Conservation (phyloP, 108 stramenopile species). For the Hondaea fermentalgiana region DNA sequence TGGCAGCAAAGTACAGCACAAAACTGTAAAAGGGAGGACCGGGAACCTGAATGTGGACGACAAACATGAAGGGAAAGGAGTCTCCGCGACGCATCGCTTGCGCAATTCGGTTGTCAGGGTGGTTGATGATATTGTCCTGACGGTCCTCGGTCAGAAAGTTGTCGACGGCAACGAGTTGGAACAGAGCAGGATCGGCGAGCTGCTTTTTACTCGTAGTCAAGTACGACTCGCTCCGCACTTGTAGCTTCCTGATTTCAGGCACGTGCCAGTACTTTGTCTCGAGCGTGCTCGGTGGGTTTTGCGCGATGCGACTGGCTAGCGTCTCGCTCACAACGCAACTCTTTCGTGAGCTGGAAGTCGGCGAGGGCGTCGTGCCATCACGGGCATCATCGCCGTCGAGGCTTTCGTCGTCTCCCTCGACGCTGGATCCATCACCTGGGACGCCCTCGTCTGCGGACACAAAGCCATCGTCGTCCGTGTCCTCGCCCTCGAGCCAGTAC, state of each 20-base stretch:
- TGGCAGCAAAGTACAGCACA: conserved; percentile 21
- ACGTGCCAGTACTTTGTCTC: not conserved
- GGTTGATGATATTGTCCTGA: not conserved
- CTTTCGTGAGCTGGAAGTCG: not conserved
- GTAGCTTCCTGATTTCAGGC: not conserved
- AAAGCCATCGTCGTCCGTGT: conserved; percentile 12
- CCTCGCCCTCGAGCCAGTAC: not conserved
- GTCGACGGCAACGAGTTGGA: not conserved
- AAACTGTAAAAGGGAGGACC: not conserved
- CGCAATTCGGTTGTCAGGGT: not conserved
- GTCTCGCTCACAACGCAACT: not conserved
- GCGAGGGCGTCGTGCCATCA: not conserved
- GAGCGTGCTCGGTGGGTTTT: not conserved
- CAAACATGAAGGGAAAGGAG: not conserved
- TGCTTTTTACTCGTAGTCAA: not conserved
- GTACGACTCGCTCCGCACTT: not conserved
- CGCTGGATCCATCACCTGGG: not conserved
- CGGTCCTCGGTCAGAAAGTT: not conserved
- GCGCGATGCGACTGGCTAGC: not conserved
- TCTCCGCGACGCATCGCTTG: not conserved
- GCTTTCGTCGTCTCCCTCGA: not conserved
- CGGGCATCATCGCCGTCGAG: not conserved
- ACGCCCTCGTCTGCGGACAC: not conserved
- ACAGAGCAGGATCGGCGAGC: not conserved
- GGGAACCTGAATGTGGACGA: conserved; percentile 15